These are phyloP conservation scores for Rhodotorula diobovata DNA, from an alignment of 768 basidiomycete species.

Conservation along the genomic window DNA sequence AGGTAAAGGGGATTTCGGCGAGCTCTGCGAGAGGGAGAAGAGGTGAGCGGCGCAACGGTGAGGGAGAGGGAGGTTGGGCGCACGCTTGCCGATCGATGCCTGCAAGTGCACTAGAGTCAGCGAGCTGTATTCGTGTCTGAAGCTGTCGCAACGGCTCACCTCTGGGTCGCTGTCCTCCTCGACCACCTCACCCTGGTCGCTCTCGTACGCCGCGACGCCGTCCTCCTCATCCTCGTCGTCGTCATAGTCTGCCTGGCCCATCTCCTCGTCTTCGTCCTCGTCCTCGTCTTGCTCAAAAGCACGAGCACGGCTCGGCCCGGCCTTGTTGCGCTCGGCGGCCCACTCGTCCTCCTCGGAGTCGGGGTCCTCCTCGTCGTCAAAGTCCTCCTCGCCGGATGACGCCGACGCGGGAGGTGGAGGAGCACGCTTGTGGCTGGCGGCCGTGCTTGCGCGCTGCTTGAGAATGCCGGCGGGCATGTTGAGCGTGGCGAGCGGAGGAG, in stretches of 20 bases:
- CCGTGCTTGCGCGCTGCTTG: not conserved
- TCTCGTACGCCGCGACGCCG: conserved; percentile 31
- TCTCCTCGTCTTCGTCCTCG: not conserved
- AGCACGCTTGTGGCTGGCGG: not conserved
- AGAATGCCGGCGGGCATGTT: not conserved
- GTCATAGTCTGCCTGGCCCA: not conserved
- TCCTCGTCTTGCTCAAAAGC: conserved; percentile 3
- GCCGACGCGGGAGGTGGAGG: not conserved
- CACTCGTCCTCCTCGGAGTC: conserved; percentile 35
- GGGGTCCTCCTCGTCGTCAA: not conserved
- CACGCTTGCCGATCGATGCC: conserved; percentile 25
- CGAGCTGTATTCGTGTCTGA: fast-evolving
- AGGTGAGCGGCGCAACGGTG: no score
- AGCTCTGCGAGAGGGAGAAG: conserved; percentile 20
- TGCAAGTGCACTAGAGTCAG: not conserved
- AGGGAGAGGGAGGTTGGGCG: not conserved
- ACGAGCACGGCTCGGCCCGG: not conserved
- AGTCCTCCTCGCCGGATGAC: conserved; percentile 1
- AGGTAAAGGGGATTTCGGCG: conserved; percentile 33
- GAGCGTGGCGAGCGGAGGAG: not conserved
- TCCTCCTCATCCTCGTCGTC: conserved; percentile 26
- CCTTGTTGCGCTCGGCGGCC: conserved; percentile 5
- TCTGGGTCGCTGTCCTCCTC: conserved; percentile 25
- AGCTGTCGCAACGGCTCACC: not conserved
- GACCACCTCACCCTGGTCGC: conserved; percentile 26